These are phyloP conservation scores for Cladosporium sp. DNA, from an alignment of 2,329 filamentous ascomycete genomes.

Conservation along the genomic window DNA sequence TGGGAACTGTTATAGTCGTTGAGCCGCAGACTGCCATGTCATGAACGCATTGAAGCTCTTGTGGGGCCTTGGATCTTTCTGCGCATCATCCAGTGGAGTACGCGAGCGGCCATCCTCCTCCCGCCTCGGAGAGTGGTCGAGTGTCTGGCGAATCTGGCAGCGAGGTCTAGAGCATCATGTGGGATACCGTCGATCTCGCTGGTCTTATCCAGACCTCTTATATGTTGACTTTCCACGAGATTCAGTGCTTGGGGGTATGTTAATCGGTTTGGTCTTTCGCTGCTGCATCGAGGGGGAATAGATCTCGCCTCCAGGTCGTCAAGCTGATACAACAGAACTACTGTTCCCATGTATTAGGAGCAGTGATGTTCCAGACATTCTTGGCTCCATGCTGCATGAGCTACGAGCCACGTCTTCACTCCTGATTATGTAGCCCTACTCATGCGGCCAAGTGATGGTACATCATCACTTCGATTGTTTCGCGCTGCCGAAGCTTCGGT, in stretches of 20 bases:
- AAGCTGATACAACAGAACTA: neutral
- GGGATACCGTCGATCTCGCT: neutral
- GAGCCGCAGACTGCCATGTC: neutral
- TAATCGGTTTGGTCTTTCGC: neutral
- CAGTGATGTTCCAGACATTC: neutral
- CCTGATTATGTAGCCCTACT: neutral
- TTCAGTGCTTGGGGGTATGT: neutral
- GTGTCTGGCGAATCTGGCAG: neutral
- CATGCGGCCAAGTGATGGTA: neutral
- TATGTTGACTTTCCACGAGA: neutral
- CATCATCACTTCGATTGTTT: slow-evolving; percentile 5
- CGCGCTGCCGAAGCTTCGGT: slow-evolving; percentile 11
- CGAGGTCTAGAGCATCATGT: neutral
- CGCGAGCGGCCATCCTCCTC: neutral
- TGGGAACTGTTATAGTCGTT: neutral
- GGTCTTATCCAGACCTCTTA: neutral
- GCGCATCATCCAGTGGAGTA: slow-evolving; percentile 11
- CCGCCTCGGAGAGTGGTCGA: neutral
- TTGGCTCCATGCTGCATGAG: neutral
- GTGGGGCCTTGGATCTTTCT: slow-evolving; percentile 9
- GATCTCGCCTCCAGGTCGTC: neutral
- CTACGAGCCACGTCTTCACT: neutral
- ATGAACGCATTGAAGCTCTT: slow-evolving; percentile 13
- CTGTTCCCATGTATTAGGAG: neutral
- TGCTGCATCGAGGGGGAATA: neutral